These are phyloP conservation scores for Phoma sp. DNA, from an alignment of 2,329 filamentous ascomycete species.

Conservation along the genomic window DNA sequence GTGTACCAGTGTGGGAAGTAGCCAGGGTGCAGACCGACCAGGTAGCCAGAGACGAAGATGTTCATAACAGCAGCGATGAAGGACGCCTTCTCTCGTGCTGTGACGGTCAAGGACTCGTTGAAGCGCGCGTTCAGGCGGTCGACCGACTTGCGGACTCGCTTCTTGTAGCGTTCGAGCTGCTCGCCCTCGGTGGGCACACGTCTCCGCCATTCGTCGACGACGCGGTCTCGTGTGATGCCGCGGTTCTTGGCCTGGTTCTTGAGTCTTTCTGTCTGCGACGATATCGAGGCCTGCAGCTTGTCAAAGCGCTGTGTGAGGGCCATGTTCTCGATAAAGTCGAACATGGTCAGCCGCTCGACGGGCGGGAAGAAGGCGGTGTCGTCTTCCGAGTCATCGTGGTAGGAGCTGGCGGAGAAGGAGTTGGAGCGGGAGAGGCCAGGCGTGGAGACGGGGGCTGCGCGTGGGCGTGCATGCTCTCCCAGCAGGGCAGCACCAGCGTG, in stretches of 20 bases:
- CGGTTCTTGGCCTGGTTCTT: slow-evolving; percentile 81
- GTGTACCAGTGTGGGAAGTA: slow-evolving; percentile 95
- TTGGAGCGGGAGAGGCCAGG: slow-evolving; percentile 73
- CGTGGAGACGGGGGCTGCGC: slow-evolving; percentile 57
- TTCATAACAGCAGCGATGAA: slow-evolving; percentile 98
- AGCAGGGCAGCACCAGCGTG: slow-evolving; percentile 37
- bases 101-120: slow-evolving; percentile 90
- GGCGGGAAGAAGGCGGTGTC: slow-evolving; percentile 75
- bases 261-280: slow-evolving; percentile 84
- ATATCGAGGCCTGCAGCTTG: slow-evolving; percentile 83
- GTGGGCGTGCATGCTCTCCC: slow-evolving; percentile 56
- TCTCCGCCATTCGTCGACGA: slow-evolving; percentile 91
- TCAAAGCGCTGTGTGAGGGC: slow-evolving; percentile 89
- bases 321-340: slow-evolving; percentile 93
- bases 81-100: slow-evolving; percentile 88
- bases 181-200: slow-evolving; percentile 88
- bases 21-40: slow-evolving; percentile 85
- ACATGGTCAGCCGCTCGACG: slow-evolving; percentile 85
- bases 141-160: slow-evolving; percentile 86
- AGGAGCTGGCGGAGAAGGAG: slow-evolving; percentile 86
- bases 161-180: slow-evolving; percentile 88
- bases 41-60: slow-evolving; percentile 94
- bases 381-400: slow-evolving; percentile 84
- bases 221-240: slow-evolving; percentile 82
- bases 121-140: slow-evolving; percentile 84